A percentile compares a stretch with the other conserved stretches of the same genome.
These are phyloP conservation scores for Dioszegia hungarica DNA, from an alignment of 768 basidiomycete species.

Conservation along the genomic window DNA sequence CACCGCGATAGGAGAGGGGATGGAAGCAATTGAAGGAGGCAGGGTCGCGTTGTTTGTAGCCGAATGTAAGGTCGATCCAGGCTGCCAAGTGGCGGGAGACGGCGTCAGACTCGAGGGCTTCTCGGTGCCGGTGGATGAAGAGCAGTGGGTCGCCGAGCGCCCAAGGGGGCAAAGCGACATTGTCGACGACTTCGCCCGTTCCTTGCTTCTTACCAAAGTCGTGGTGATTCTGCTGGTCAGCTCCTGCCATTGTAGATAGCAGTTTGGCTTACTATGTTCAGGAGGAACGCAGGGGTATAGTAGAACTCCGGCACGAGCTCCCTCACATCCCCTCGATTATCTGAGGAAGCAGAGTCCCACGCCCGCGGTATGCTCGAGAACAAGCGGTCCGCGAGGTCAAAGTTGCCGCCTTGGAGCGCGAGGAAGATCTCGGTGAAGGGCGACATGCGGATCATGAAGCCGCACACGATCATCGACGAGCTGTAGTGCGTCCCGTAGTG, in stretches of 20 bases:
- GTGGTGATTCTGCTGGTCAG: conserved; percentile 36
- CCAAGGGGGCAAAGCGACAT: conserved; percentile 88
- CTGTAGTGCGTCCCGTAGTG: conserved; percentile 77
- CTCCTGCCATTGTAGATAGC: background rate
- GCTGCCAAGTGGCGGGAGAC: conserved; percentile 76
- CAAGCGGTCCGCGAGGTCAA: conserved; percentile 68
- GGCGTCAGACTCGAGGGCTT: conserved; percentile 76
- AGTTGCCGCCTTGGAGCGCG: conserved; percentile 83
- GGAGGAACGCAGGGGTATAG: conserved; percentile 62
- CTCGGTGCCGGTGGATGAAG: conserved; percentile 73
- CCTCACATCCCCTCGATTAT: conserved; percentile 84
- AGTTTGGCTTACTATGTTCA: conserved; percentile 55
- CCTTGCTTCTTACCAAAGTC: conserved; percentile 49
- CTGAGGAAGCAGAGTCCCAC: conserved; percentile 76
- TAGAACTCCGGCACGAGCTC: conserved; percentile 73
- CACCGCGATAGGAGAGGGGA: conserved; percentile 87
- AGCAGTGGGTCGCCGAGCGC: conserved; percentile 75
- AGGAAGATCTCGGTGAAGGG: conserved; percentile 96
- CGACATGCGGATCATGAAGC: conserved; percentile 80
- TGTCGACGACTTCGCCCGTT: conserved; percentile 58
- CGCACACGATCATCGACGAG: conserved; percentile 95
- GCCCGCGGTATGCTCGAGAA: conserved; percentile 63
- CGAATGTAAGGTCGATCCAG: conserved; percentile 91
- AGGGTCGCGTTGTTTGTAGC: conserved; percentile 60
- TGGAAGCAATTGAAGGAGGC: conserved; percentile 80